Base-by-base conservation (phyloP, 2,329 filamentous ascomycete genomes). In the Monilinia fructigena region DNA sequence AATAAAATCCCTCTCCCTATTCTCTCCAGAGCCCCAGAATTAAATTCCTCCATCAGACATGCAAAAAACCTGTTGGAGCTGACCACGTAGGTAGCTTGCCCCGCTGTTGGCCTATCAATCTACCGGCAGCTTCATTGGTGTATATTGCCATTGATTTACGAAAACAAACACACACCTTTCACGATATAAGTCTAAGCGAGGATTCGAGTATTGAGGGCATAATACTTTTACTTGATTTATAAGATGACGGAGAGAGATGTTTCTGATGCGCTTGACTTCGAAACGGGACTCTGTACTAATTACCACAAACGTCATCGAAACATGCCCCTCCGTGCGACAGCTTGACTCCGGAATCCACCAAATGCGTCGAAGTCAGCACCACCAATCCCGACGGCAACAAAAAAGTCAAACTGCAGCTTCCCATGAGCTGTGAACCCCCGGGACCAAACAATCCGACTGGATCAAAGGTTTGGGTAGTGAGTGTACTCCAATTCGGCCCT, bases 381-480 rank as follows among this genome's bases (percentile, higher is more conserved):
- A 5, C 20, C 55, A 65, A 53, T 42, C 4, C 45, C 18, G 63
- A 54, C 2, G 42, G 64, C 40, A 71, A 66, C 58, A 73, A 69
- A 14, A 78, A 75, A 75, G 76, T 74, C 54, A 83, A 79, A 71
- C 79, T 87, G 42, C 81, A 88, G 72, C 85, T 98, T 3, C 94
- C 94, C 0, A 82, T 89, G 45, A 96, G 91, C 71, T 97, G 93
- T 76, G 91, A 96, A 72, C 94, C 94, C 35, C 93, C 93, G 0
- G 85, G 86, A 23, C 84, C 88, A 14, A 83, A 85, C 56, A 88
- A 89, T 66, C 87, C 89, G 14, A 82, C 86, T 2, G 89, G 88
- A 76, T 90, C 89, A 76, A 85, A 93, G 69, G 89, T 94, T 80
- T 98, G 94, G 94, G 87, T 98, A 76, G 92, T 95, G 82, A 76